Base-by-base conservation (phyloP, 1,284 basidiomycete genomes). In the Ustilago sp. region DNA sequence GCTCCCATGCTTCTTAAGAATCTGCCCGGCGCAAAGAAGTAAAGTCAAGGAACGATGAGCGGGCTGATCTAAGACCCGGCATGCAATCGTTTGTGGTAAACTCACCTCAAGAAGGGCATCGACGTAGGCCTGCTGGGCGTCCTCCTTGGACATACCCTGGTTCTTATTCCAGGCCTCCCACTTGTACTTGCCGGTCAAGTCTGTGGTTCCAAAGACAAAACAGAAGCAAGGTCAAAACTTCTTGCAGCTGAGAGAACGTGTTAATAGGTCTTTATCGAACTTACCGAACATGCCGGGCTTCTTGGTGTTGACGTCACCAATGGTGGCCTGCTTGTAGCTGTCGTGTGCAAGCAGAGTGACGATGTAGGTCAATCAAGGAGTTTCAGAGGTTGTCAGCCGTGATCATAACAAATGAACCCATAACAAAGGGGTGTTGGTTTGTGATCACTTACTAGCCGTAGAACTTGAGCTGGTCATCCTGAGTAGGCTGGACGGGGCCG, bases 311-410 rank as follows among this genome's bases (percentile, higher is more conserved):
- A 73, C 58, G 63, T 86, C 84, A 57, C 84, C 84, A n/a, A 77
- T 68, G 62, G 69, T 83, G 57, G 81, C 84, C 80, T 86, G 84
- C 81, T 86, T 86, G 83, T 70, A 85, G 63, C 74, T 80, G 74
- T 41, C 15, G 56, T 13, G n/a, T 19, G 51, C 3, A 17, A 8
- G n/a, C n/a, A 39, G 19, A n/a, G 39, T n/a, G 17, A 17, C n/a
- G 34, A 32, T 4, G 34, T 7, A 35, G 1, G 47, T 54, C 38
- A 28, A 39, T 11, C 19, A 8, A 41, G 35, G 15, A 4, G 17
- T 15, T 31, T 28, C 17, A 19, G 12, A 36, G 15, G 17, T 8
- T 11, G 43, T 45, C 43, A 45, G 43, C 43, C 5, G 15, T 11
- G 43, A 19, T 45, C 43, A 15, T 19, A 8, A 7, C 17, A 45